Base-by-base conservation (phyloP, 805 yeast species). In the Suhomyces pyralidae region DNA sequence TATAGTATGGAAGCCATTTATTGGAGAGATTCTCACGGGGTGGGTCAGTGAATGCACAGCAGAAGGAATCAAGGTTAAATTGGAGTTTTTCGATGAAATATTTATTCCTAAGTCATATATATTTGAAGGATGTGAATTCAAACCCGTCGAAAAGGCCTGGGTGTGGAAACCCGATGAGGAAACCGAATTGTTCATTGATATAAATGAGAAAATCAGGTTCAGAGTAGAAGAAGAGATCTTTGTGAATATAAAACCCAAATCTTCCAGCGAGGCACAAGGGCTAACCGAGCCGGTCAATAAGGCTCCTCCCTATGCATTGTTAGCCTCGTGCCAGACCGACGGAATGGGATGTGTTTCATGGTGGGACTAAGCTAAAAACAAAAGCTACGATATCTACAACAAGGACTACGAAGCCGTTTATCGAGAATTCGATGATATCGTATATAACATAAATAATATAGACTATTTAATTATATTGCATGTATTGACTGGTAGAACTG, bases 261-360 rank as follows among this genome's bases (percentile, higher is more conserved):
- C 86, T 5, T 90, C 91, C 20, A 75, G 75, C 48, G 82, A 80
- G 56, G 74, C 80, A 28, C 71, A 69, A 51, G 69, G 71, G 14
- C 58, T 49, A 40, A 81, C 76, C 55, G 71, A 68, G 9, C 60
- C 68, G 9, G 60, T 65, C 20, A 70, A 70, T 25, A 78, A 78
- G 51, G 74, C 80, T 10, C 94, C 97, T 9, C 90, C 97, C 14
- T 92, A 90, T 71, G 89, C 90, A 8, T 71, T 93, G 25, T 69
- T 89, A 26, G 98, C 93, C 15, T 88, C 96, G 57, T 91, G 97
- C 67, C 97, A 91, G 67, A 84, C 90, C 3, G 97, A 91, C 63
- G 99, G 99, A 44, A 90, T 91, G 96, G 99, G 99, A 4, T 83
- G 96, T 60, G 85, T 90, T 40, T 82, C 92, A 51, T 94, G 99